Conservation (phyloP, 2,329 filamentous ascomycete genomes). For the Cyanodermella asteris region DNA sequence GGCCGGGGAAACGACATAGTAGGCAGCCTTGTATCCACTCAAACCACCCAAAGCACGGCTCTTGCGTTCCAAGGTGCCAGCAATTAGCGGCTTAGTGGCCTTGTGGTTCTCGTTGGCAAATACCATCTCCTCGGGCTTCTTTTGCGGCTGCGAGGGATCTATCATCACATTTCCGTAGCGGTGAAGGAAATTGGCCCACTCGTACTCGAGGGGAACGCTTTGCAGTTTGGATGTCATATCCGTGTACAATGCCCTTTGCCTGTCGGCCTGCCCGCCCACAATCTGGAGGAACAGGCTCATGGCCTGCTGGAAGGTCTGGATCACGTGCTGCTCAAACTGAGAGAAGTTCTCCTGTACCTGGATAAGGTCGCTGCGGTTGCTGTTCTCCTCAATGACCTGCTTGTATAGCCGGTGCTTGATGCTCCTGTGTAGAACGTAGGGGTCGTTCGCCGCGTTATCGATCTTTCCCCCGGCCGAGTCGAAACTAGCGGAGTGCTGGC, state of each 20-base stretch:
- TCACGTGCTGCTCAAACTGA: constrained; percentile 66
- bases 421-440: constrained; percentile 67
- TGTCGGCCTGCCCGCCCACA: constrained; percentile 59
- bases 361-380: constrained; percentile 77
- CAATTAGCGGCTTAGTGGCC: constrained; percentile 61
- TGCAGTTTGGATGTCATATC: constrained; percentile 64
- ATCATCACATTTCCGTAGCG: constrained; percentile 54
- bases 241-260: constrained; percentile 55
- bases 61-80: constrained; percentile 77
- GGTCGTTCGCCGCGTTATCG: constrained; percentile 54
- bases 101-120: constrained; percentile 81
- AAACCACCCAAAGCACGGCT: constrained; percentile 60
- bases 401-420: constrained; percentile 68
- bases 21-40: constrained; percentile 54
- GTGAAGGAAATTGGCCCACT: constrained; percentile 69
- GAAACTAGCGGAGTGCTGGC: constrained; percentile 60
- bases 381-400: constrained; percentile 89
- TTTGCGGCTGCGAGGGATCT: constrained; percentile 36
- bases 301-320: constrained; percentile 62
- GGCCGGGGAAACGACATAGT: constrained; percentile 76
- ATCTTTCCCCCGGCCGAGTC: constrained; percentile 55
- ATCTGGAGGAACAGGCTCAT: constrained; percentile 68
- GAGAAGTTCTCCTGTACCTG: constrained; percentile 79
- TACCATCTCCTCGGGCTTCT: constrained; percentile 47
- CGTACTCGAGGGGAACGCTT: constrained; percentile 61